Conservation (phyloP, 73 alveolate species). For the Blepharisma japonicum region DNA sequence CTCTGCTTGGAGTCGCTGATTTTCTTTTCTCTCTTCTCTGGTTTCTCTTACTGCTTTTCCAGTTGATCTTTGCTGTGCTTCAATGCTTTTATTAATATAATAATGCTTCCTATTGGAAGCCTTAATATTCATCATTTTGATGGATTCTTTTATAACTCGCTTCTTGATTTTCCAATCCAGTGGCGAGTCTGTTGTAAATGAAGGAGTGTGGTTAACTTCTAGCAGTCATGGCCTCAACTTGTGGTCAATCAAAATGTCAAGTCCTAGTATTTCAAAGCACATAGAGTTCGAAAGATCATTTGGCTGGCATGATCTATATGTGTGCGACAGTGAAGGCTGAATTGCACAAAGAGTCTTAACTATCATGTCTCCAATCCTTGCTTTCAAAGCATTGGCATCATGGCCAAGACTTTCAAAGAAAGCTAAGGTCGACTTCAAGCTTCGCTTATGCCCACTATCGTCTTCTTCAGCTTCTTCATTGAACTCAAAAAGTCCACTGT, state of each 20-base stretch:
- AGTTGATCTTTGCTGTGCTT: too few species aligned
- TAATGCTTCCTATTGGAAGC: too few species aligned
- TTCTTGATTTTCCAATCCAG: constrained; percentile 45
- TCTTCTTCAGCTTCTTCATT: constrained; percentile 28
- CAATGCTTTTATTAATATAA: too few species aligned
- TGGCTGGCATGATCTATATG: constrained; percentile 5
- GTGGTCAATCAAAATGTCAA: too few species aligned
- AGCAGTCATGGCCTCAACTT: constrained; percentile 43
- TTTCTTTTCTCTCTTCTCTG: too few species aligned
- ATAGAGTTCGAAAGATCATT: not conserved
- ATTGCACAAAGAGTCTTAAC: not conserved
- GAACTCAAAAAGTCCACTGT: constrained; percentile 57
- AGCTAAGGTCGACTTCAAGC: not conserved
- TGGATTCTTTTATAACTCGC: constrained; percentile 40
- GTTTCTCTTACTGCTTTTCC: too few species aligned
- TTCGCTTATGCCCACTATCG: not conserved
- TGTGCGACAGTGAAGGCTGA: not conserved
- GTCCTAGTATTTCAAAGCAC: not conserved
- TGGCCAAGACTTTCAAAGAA: not conserved
- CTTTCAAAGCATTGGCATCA: not conserved
- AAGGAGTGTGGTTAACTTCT: constrained; percentile 52
- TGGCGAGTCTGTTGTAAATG: constrained; percentile 53
- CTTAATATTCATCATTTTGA: constrained; percentile 35
- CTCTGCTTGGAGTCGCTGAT: too few species aligned
- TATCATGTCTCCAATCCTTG: not conserved